These are phyloP conservation scores for Termitomyces heimii DNA, from an alignment of 768 basidiomycete genomes.

Conservation along the genomic window DNA sequence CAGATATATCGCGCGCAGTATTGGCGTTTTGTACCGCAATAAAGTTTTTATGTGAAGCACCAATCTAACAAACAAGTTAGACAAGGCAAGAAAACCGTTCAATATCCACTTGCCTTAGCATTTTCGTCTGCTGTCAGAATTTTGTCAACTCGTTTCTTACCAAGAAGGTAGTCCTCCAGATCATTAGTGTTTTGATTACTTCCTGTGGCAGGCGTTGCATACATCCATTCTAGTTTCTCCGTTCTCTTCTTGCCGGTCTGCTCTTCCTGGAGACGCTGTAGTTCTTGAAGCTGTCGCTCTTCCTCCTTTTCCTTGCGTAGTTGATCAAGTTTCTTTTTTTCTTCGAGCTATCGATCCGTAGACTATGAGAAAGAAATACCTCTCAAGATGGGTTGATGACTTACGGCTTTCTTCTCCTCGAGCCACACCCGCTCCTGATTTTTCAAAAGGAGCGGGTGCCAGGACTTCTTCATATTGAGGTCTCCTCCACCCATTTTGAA, in stretches of 20 bases:
- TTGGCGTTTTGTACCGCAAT: slow-evolving; percentile 96
- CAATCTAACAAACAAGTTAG: slow-evolving; percentile 42
- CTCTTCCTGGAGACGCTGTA: slow-evolving; percentile 92
- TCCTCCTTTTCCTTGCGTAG: slow-evolving; percentile 97
- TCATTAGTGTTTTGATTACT: slow-evolving; percentile 83
- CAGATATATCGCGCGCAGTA: slow-evolving; percentile 75
- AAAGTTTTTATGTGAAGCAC: slow-evolving; percentile 86
- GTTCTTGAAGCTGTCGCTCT: slow-evolving; percentile 92
- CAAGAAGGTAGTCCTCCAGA: slow-evolving; percentile 92
- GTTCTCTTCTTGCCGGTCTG: slow-evolving; percentile 92
- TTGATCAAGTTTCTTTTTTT: slow-evolving; percentile 97
- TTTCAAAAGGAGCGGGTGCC: slow-evolving; percentile 97
- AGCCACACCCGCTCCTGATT: slow-evolving; percentile 99
- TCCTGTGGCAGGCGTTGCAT: slow-evolving; percentile 95
- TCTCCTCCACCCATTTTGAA: slow-evolving; percentile 97
- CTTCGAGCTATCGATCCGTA: slow-evolving; percentile 69
- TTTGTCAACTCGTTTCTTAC: slow-evolving; percentile 97
- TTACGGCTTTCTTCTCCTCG: slow-evolving; percentile 92
- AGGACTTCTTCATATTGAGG: slow-evolving; percentile 99
- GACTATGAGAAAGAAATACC: slow-evolving; percentile 9
- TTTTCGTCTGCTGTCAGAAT: slow-evolving; percentile 89
- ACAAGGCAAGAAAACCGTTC: slow-evolving; percentile 4
- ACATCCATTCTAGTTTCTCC: slow-evolving; percentile 99
- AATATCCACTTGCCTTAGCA: slow-evolving; percentile 54
- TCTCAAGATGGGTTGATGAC: slow-evolving; percentile 22